Conservation (phyloP, 495 filamentous ascomycete genomes). For the Podospora didyma region DNA sequence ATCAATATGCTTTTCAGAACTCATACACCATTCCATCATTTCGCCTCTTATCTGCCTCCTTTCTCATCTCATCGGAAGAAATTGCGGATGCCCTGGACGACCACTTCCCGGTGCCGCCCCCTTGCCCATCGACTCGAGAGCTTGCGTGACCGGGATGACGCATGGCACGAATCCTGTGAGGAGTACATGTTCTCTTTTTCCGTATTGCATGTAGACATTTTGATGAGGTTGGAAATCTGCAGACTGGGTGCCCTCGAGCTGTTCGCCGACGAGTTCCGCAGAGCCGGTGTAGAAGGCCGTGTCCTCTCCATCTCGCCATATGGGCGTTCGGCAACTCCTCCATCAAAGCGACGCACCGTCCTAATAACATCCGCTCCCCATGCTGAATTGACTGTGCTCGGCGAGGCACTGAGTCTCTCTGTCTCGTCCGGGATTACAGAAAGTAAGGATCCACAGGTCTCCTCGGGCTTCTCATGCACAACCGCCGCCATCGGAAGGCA, state of each 20-base stretch:
- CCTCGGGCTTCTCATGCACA: constrained; percentile 3
- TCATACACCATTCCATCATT: constrained; percentile 4
- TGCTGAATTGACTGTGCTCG: not conserved
- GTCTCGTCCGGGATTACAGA: constrained; percentile 38
- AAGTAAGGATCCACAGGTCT: constrained; percentile 14
- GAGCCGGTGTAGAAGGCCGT: constrained; percentile 3
- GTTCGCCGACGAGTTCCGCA: constrained; percentile 11
- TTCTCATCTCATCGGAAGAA: constrained; percentile 32
- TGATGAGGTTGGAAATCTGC: constrained; percentile 8
- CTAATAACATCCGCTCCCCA: constrained; percentile 5
- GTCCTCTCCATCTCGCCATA: not conserved
- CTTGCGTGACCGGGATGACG: not conserved
- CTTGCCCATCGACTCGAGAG: constrained; percentile 29
- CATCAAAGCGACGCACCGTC: constrained; percentile 5
- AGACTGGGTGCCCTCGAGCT: constrained; percentile 14
- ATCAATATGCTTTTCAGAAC: constrained; percentile 13
- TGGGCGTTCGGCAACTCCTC: not conserved
- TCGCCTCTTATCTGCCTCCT: not conserved
- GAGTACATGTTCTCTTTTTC: constrained; percentile 24
- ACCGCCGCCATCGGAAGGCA: not conserved
- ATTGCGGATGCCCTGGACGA: constrained; percentile 39
- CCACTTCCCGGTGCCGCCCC: constrained; percentile 32
- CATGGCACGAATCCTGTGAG: constrained; percentile 18
- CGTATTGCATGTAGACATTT: constrained; percentile 20
- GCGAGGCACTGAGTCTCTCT: constrained; percentile 20